Evolutionary conservation across 2,329 filamentous ascomycete genomes (phyloP).

Genomic region (Colletotrichum simmondsii): DNA sequence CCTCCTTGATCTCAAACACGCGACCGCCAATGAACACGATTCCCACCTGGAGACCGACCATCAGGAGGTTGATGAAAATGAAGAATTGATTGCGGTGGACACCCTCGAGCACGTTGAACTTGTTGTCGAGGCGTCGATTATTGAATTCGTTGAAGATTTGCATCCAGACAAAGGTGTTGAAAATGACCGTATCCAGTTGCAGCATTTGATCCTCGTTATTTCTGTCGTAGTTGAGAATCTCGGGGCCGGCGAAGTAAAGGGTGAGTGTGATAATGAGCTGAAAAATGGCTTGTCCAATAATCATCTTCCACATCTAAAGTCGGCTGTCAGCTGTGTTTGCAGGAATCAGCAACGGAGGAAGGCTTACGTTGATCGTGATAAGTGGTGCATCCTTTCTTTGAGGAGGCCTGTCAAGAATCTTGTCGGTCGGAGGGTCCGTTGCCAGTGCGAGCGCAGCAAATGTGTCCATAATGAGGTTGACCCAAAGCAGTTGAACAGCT

Average conservation of each 20-base stretch:
- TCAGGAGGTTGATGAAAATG: constrained; percentile 65
- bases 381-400: constrained; percentile 6
- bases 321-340: background rate
- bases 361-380: constrained; percentile 40
- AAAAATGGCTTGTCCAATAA: constrained; percentile 70
- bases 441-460: constrained; percentile 63
- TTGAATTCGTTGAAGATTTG: constrained; percentile 78
- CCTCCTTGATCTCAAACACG: constrained; percentile 52
- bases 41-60: constrained; percentile 65
- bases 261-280: constrained; percentile 67
- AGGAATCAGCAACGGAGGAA: too few relatives aligned
- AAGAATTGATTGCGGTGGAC: constrained; percentile 67
- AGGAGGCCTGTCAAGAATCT: constrained; percentile 61
- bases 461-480: constrained; percentile 73
- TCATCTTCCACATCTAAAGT: constrained; percentile 68
- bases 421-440: constrained; percentile 45
- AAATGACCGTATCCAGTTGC: constrained; percentile 75
- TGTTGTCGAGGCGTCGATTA: constrained; percentile 71
- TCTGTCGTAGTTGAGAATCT: constrained; percentile 11
- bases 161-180: constrained; percentile 92
- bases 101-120: constrained; percentile 70
- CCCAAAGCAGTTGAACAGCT: constrained; percentile 70
- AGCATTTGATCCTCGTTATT: constrained; percentile 16
- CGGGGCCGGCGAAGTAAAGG: constrained; percentile 20
- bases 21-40: constrained; percentile 69